Base-by-base conservation (phyloP, 2,329 filamentous ascomycete genomes). In the Colletotrichum simmondsii region DNA sequence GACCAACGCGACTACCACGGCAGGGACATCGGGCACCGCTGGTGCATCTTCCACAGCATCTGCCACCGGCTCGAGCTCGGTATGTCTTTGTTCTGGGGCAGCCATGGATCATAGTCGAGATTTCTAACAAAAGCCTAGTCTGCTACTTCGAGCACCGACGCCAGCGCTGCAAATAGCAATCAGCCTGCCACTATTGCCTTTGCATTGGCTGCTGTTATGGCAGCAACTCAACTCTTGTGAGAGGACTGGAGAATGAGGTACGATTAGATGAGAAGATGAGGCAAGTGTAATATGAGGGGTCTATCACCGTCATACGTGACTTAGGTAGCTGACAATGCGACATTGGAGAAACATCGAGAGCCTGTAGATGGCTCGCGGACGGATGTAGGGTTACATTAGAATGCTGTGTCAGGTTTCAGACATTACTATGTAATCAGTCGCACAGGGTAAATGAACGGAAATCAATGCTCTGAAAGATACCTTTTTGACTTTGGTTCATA, bases 171-270 rank as follows among this genome's bases (percentile, higher is more conserved):
- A 3, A 42, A n/a, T 10, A 14, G 46, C 22, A 58, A 65, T 35
- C 54, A 32, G 53, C 63, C 63, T 12, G 53, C 22, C 16, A 26
- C 53, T 2, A 11, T 65, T 10, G 53, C 49, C 4, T 57, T 65
- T 19, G 37, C 54, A 22, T 30, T 57, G 19, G 56, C 65, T 3
- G 56, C 65, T 8, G 7, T 67, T 7, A 28, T 67, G 12, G 65
- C 42, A 6, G 65, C 56, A 5, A 26, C 46, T n/a, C 65, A 67
- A 2, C 46, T 67, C 14, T 11, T 67, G 37, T 67, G 24, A 67
- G 7, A 2, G 28, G 5, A 22, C 7, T 35, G 2, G 16, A 35
- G 8, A 6, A 16, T 14, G 16, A 6, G 8, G 3, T n/a, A n/a
- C 5, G 4, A 57, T 14, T 32, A 42, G 6, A 42, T 42, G n/a